Conservation (phyloP, 192 early-diverging fungal species). For the Lunasporangiospora selenospora region DNA sequence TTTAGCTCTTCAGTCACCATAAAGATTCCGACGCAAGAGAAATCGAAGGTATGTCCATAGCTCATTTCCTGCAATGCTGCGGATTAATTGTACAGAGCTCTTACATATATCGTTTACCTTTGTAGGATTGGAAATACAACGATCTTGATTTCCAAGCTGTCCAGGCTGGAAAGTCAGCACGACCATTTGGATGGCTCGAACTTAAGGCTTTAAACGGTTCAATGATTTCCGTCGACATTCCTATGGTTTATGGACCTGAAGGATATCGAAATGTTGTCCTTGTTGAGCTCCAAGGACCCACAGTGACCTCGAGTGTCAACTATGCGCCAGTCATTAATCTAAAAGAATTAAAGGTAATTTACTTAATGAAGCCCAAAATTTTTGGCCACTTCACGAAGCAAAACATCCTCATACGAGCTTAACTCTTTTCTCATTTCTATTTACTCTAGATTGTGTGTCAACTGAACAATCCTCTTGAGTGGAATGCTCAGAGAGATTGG, state of each 20-base stretch:
- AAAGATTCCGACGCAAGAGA: conserved; percentile 72
- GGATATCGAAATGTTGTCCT: conserved; percentile 65
- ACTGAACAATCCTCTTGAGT: conserved; percentile 68
- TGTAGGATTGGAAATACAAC: conserved; percentile 69
- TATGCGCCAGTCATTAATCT: conserved; percentile 63
- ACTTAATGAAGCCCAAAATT: not conserved
- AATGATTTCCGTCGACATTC: conserved; percentile 61
- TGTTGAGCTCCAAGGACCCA: conserved; percentile 55
- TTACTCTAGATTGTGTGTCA: conserved; percentile 56
- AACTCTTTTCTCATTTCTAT: not conserved
- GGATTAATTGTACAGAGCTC: not conserved
- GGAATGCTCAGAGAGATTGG: conserved; percentile 79
- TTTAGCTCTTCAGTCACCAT: conserved; percentile 65
- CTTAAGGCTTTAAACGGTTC: conserved; percentile 59
- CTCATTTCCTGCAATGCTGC: not conserved
- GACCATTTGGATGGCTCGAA: conserved; percentile 79
- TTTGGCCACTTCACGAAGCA: not conserved
- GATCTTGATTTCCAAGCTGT: conserved; percentile 36
- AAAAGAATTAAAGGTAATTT: conserved; percentile 56
- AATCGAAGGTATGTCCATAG: conserved; percentile 62
- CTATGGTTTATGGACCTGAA: conserved; percentile 55
- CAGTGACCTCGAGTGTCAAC: conserved; percentile 71
- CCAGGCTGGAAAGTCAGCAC: conserved; percentile 39
- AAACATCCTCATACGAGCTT: not conserved
- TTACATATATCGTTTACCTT: not conserved